Evolutionary conservation across 2,329 filamentous ascomycete genomes (phyloP).

Genomic region (Colletotrichum sojae): DNA sequence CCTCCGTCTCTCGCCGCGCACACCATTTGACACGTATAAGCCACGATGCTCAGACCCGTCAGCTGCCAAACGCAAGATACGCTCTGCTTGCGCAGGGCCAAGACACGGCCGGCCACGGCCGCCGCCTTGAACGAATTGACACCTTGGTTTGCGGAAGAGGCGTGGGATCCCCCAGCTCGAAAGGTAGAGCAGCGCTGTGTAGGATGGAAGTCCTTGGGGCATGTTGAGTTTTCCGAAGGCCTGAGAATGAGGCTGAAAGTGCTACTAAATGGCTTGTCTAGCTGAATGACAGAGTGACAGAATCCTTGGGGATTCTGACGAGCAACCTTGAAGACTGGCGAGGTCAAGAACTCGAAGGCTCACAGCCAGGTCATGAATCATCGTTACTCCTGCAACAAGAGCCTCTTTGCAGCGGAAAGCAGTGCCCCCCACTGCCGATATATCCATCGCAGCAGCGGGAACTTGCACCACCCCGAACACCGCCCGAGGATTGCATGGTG

Average conservation of each 20-base stretch:
- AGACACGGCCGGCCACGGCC: slow-evolving; percentile 33
- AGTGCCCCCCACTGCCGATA: slow-evolving; percentile 20
- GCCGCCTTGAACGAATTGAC: slow-evolving; percentile 10
- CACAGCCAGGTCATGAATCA: slow-evolving; percentile 13
- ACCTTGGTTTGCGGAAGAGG: neutral
- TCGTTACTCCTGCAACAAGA: neutral
- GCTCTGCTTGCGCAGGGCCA: slow-evolving; percentile 39
- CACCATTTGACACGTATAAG: slow-evolving; percentile 30
- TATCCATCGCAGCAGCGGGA: slow-evolving; percentile 19
- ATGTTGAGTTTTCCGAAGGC: neutral
- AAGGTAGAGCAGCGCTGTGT: neutral
- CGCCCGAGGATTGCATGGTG: slow-evolving; percentile 39
- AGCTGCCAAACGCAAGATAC: slow-evolving; percentile 40
- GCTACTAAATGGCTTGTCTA: neutral
- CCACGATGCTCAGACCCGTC: slow-evolving; percentile 34
- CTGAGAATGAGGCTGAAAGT: neutral
- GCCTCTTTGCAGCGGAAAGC: neutral
- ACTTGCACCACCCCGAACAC: slow-evolving; percentile 24
- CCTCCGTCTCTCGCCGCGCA: too few relatives aligned
- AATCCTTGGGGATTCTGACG: neutral
- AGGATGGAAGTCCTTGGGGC: neutral
- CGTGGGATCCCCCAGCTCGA: neutral
- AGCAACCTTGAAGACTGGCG: neutral
- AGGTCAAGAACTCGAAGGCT: neutral
- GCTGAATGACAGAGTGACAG: neutral